These are phyloP conservation scores for Yamadazyma akitaensis DNA, from an alignment of 805 yeast genomes.

Conservation along the genomic window DNA sequence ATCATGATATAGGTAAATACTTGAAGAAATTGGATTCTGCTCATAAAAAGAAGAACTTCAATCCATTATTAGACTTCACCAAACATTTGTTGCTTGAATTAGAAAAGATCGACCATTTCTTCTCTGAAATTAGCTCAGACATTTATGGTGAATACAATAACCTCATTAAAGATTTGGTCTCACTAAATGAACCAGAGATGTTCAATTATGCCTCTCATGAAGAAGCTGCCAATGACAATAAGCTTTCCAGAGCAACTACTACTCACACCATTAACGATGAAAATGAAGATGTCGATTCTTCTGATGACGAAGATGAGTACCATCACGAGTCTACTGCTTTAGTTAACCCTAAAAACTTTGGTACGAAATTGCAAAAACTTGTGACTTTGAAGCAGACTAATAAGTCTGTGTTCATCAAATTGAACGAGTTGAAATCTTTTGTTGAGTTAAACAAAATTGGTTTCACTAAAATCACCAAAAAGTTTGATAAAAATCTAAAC, in stretches of 20 bases:
- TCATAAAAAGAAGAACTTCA: slow-evolving; percentile 8
- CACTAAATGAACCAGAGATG: slow-evolving; percentile 12
- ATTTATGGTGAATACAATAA: slow-evolving; percentile 44
- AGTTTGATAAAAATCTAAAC: slow-evolving; percentile 81
- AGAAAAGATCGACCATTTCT: slow-evolving; percentile 46
- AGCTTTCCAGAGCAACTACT: slow-evolving; percentile 15
- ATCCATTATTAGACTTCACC: slow-evolving; percentile 43
- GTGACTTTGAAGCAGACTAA: slow-evolving; percentile 68
- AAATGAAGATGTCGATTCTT: slow-evolving; percentile 22
- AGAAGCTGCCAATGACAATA: slow-evolving; percentile 1
- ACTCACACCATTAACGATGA: slow-evolving; percentile 23
- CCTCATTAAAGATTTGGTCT: slow-evolving; percentile 44
- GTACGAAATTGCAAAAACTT: slow-evolving; percentile 47
- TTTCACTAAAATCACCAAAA: slow-evolving; percentile 83
- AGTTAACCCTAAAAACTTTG: slow-evolving; percentile 47
- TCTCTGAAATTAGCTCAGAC: slow-evolving; percentile 43
- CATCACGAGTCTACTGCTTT: slow-evolving; percentile 43
- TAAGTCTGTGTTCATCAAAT: slow-evolving; percentile 62
- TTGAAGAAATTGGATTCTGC: slow-evolving; percentile 13
- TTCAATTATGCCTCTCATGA: slow-evolving; percentile 9
- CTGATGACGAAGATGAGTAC: slow-evolving; percentile 27
- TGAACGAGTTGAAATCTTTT: slow-evolving; percentile 80
- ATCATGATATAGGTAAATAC: not conserved
- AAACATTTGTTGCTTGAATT: slow-evolving; percentile 47
- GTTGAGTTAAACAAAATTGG: slow-evolving; percentile 86